Evolutionary conservation across 768 basidiomycete species (phyloP), one percentile per base, ranked within the genome.

Genomic region (Suillus plorans): DNA sequence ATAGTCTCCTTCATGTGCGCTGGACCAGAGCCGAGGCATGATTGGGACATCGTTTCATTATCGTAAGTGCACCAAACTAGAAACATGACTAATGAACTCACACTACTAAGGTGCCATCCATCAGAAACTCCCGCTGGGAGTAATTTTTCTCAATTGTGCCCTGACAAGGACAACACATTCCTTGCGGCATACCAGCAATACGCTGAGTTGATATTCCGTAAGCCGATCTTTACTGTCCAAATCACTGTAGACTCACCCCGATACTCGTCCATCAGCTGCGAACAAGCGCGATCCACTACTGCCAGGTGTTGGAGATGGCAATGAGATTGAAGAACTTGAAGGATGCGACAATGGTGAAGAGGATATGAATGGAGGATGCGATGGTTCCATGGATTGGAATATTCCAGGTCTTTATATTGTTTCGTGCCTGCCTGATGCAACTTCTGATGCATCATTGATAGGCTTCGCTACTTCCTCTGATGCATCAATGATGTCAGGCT

Each of bases 1-100:
- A 45, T 50, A 5, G 31, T 60, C 7, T 64, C 63, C 14, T 64
- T 64, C 41, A n/a, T 44, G 22, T 64, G 63, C 22, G 63, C 63
- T 34, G 58, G 63, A 20, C 63, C 37, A 8, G 47, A 64, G 20
- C 63, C 37, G 9, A 59, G 47, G 14, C 39, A 50, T 20, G 52
- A 64, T 44, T 64, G 63, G 63, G 58, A 64, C 10, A 52, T 64
- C 9, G 34, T 59, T 4, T 50, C 63, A 13, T 31, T 64, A 28
- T 60, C 18, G 25, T 64, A 22, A 64, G 55, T 4, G 47, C 55
- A 25, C n/a, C 14, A 13, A 47, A 57, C 13, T 5, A 13, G 22
- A 14, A 49, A 49, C 3, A 10, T 49, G 47, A 49, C 47, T 49
- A 49, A 12, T 5, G 13, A 49, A 14, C 37, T 39, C 56, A 34